phyloP scores from a whole-genome alignment of 192 early-diverging fungal species.

The Backusella liffmaniae region DNA sequence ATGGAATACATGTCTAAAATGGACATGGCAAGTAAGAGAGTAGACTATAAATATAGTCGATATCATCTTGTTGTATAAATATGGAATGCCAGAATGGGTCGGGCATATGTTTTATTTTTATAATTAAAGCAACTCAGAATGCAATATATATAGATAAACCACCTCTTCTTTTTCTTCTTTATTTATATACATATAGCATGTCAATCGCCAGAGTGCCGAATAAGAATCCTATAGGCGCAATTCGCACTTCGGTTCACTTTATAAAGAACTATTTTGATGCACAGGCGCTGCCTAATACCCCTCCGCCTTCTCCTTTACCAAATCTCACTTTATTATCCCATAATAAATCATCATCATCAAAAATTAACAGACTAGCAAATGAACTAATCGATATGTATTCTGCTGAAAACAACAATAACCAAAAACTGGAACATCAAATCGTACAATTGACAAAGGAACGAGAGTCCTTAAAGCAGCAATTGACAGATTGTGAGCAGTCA shows the following conservation, averaged over 20 bases:
- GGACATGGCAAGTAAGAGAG: background rate
- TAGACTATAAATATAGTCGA: background rate
- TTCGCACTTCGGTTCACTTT: background rate
- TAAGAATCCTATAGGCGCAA: background rate
- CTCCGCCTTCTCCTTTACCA: conserved; percentile 1
- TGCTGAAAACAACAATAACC: background rate
- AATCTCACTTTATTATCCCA: background rate
- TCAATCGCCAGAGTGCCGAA: background rate
- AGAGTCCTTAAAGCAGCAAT: background rate
- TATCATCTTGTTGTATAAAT: background rate
- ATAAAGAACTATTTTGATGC: background rate
- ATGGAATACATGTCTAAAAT: no score
- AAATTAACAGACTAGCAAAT: background rate
- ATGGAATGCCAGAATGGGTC: background rate
- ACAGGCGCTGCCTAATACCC: background rate
- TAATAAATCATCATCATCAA: background rate
- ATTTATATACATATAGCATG: conserved; percentile 3
- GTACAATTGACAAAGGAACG: background rate
- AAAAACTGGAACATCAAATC: background rate
- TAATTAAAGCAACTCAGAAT: background rate
- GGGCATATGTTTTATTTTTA: background rate
- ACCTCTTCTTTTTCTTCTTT: background rate
- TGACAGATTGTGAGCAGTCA: background rate
- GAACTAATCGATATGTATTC: background rate
- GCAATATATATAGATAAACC: background rate